Evolutionary conservation across 2,329 filamentous ascomycete genomes (phyloP).

Genomic region (Clarireedia sp.): DNA sequence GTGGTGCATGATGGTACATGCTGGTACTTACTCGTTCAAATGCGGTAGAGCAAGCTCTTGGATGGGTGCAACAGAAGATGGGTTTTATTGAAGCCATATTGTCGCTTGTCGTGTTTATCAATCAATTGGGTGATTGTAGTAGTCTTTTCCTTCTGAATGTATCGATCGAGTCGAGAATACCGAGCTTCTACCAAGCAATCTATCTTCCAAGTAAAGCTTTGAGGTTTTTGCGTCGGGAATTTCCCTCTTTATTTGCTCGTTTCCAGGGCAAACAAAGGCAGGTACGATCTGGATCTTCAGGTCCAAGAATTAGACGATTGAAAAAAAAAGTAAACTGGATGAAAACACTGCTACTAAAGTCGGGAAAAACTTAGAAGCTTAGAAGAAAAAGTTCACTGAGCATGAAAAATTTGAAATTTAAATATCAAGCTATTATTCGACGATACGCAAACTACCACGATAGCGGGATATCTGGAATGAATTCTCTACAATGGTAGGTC

Average conservation of each 20-base stretch:
- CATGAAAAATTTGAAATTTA: no score
- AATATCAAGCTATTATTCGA: no score
- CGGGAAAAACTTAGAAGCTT: not conserved
- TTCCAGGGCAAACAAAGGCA: constrained; percentile 5
- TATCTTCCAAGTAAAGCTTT: constrained; percentile 25
- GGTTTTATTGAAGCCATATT: constrained; percentile 64
- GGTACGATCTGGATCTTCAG: not conserved
- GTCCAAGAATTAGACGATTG: not conserved
- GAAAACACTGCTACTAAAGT: not conserved
- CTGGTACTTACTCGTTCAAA: constrained; percentile 70
- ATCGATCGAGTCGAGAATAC: not conserved
- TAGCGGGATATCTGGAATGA: no score
- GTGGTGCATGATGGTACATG: not conserved
- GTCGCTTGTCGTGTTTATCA: constrained; percentile 10
- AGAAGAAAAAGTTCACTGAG: not conserved
- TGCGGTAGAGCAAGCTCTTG: constrained; percentile 89
- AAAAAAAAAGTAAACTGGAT: not conserved
- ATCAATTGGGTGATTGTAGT: not conserved
- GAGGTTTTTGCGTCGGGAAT: not conserved
- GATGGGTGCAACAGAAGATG: constrained; percentile 90
- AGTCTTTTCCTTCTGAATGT: not conserved
- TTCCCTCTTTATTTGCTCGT: constrained; percentile 1
- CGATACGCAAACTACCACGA: no score
- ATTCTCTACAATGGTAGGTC: no score
- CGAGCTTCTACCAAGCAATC: constrained; percentile 15